A percentile compares a stretch with the other conserved stretches of the same genome.
Conservation (phyloP, 2,329 filamentous ascomycete species). For the Cadophora sp. region DNA sequence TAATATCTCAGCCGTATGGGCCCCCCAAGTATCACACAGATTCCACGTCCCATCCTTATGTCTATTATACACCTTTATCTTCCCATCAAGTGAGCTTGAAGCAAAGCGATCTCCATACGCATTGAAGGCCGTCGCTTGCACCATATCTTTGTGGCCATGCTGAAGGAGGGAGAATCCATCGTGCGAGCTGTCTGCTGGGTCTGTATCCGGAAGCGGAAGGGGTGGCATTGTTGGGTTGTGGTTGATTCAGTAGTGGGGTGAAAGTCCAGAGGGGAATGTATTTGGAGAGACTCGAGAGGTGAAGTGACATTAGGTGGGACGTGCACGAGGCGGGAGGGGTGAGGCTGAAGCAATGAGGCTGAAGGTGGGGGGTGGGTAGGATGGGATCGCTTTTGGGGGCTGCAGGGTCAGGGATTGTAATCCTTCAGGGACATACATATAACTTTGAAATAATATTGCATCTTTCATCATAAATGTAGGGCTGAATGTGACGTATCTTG, state of each 20-base stretch:
- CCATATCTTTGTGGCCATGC: constrained; percentile 70
- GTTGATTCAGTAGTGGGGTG: not conserved
- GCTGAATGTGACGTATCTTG: not conserved
- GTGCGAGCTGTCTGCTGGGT: constrained; percentile 25
- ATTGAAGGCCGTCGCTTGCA: constrained; percentile 76
- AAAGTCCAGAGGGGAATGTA: not conserved
- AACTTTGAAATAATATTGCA: not conserved
- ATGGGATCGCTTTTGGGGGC: not conserved
- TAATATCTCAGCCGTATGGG: constrained; percentile 87
- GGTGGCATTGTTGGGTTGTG: constrained; percentile 22
- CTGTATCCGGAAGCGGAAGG: constrained; percentile 33
- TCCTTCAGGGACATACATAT: constrained; percentile 1
- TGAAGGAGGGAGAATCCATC: constrained; percentile 59
- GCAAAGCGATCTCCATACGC: constrained; percentile 91
- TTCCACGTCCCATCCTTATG: constrained; percentile 80
- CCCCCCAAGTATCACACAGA: constrained; percentile 85
- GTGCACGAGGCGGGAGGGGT: not conserved
- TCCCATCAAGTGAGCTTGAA: constrained; percentile 90
- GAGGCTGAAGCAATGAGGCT: not conserved
- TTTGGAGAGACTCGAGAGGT: not conserved
- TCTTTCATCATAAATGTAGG: not conserved
- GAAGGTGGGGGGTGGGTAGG: not conserved
- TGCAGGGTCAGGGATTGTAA: constrained; percentile 10
- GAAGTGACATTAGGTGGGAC: not conserved
- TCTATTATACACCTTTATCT: constrained; percentile 88